Conservation (phyloP, 2,329 filamentous ascomycete species). For the Beauveria varroae region DNA sequence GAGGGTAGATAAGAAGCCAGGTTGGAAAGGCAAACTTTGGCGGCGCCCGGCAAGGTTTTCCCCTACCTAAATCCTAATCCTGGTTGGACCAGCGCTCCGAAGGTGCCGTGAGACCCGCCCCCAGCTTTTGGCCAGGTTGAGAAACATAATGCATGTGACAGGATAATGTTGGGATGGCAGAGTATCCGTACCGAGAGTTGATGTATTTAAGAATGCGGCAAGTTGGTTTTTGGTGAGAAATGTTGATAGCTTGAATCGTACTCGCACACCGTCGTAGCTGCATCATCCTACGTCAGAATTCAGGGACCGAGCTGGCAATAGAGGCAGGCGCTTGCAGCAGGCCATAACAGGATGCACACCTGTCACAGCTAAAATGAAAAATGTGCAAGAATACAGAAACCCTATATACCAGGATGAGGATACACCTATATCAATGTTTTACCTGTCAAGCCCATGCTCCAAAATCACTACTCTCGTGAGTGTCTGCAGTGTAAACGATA, state of each 20-base stretch:
- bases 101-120: conserved; percentile 5
- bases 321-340: neutral
- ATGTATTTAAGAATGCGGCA: too few relatives aligned
- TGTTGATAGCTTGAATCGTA: neutral
- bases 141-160: neutral
- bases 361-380: neutral
- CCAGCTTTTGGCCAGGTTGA: neutral
- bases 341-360: neutral
- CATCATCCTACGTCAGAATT: neutral
- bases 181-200: too few relatives aligned
- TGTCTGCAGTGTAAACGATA: neutral
- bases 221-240: neutral
- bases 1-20: neutral
- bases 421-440: neutral
- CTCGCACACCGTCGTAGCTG: neutral
- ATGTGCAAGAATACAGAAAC: neutral
- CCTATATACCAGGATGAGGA: too few relatives aligned
- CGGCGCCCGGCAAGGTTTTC: neutral
- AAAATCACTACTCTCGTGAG: neutral
- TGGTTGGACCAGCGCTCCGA: neutral
- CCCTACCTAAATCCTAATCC: too few relatives aligned
- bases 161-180: neutral
- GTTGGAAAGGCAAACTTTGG: neutral
- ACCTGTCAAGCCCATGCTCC: too few relatives aligned
- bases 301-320: neutral